Percentiles rank a stretch among this genome's conserved stretches.
Conservation (phyloP, 2,329 filamentous ascomycete genomes). For the Colletotrichum abscissum region DNA sequence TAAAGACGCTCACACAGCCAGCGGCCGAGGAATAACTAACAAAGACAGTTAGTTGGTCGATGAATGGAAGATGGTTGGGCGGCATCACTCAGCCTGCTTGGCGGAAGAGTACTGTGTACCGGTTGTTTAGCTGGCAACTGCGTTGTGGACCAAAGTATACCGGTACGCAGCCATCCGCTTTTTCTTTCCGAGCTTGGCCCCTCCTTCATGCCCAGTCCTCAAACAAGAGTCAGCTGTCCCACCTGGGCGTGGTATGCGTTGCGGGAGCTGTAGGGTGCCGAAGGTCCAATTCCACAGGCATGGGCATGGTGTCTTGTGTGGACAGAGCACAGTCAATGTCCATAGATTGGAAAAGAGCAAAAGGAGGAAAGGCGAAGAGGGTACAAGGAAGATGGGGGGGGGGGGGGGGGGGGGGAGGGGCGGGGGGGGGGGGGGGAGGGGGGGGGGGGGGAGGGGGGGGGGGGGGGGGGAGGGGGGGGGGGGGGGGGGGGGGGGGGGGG, state of each 20-base stretch:
- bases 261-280: not conserved
- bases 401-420: too few relatives aligned
- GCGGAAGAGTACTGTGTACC: constrained; percentile 1
- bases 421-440: too few relatives aligned
- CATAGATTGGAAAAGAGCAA: not conserved
- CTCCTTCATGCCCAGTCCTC: not conserved
- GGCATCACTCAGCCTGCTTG: not conserved
- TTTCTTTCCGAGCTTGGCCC: constrained; percentile 5
- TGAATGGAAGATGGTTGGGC: constrained; percentile 13
- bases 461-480: too few relatives aligned
- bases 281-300: not conserved
- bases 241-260: constrained; percentile 3
- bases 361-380: not conserved
- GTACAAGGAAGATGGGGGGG: not conserved
- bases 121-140: too few relatives aligned
- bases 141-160: not conserved
- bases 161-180: not conserved
- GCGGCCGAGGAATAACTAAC: constrained; percentile 12
- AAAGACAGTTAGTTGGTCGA: not conserved
- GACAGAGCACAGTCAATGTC: too few relatives aligned
- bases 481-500: too few relatives aligned
- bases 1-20: constrained; percentile 14
- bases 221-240: constrained; percentile 10
- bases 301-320: not conserved
- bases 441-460: too few relatives aligned